A percentile compares a stretch with the other conserved stretches of the same genome.
Evolutionary conservation across 208 protist species (phyloP).

Genomic region (Crithidia expoeki): DNA sequence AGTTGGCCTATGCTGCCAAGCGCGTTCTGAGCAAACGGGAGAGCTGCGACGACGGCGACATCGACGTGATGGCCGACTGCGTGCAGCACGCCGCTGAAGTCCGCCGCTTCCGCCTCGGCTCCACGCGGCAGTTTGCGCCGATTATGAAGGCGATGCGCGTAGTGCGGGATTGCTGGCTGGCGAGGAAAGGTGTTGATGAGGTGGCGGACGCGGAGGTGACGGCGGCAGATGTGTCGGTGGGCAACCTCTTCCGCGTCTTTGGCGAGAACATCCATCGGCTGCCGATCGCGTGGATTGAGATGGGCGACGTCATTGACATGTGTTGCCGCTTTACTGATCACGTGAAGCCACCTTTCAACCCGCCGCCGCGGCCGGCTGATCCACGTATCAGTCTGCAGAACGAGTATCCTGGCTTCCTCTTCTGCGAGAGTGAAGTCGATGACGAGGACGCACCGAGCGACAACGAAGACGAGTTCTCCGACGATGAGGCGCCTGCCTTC

Average conservation of each 20-base stretch:
- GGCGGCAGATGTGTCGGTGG: slow-evolving; percentile 61
- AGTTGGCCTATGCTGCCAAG: slow-evolving; percentile 78
- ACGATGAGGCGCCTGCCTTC: slow-evolving; percentile 89
- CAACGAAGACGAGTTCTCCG: slow-evolving; percentile 88
- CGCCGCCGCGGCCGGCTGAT: slow-evolving; percentile 86
- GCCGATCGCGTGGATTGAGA: slow-evolving; percentile 92
- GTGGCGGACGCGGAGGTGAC: slow-evolving; percentile 62
- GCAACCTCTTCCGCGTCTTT: slow-evolving; percentile 75
- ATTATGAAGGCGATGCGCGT: slow-evolving; percentile 86
- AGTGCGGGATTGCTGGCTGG: slow-evolving; percentile 80
- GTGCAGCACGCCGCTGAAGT: slow-evolving; percentile 57
- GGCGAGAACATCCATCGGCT: slow-evolving; percentile 85
- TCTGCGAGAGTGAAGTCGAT: slow-evolving; percentile 89
- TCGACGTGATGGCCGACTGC: slow-evolving; percentile 77
- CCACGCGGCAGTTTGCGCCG: slow-evolving; percentile 73
- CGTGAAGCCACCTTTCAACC: slow-evolving; percentile 75
- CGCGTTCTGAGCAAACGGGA: slow-evolving; percentile 60
- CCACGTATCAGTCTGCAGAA: slow-evolving; percentile 87
- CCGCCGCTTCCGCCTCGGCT: slow-evolving; percentile 79
- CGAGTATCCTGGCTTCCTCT: slow-evolving; percentile 88
- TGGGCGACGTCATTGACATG: slow-evolving; percentile 92
- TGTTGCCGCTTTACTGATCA: slow-evolving; percentile 73
- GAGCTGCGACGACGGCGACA: slow-evolving; percentile 76
- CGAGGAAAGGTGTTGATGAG: slow-evolving; percentile 63
- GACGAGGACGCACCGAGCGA: slow-evolving; percentile 84